Percentiles rank a stretch among this genome's conserved stretches.
These are phyloP conservation scores for Helianthus tuberosus DNA, from an alignment of 129 eudicot species.

Conservation along the genomic window DNA sequence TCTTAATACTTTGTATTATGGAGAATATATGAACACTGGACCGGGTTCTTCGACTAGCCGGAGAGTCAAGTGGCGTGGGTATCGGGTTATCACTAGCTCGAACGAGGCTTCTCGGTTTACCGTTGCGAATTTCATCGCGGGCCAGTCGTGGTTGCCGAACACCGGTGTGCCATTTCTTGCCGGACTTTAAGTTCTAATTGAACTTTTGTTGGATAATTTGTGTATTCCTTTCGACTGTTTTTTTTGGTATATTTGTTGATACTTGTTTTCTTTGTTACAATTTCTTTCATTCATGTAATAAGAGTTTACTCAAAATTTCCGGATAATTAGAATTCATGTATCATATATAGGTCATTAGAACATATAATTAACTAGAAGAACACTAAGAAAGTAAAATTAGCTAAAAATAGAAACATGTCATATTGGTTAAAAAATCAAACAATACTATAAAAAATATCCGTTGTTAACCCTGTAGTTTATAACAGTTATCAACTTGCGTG, in stretches of 20 bases:
- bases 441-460: too few relatives aligned
- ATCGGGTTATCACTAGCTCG: constrained; percentile 43
- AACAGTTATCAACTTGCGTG: too few relatives aligned
- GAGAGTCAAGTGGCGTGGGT: constrained; percentile 70
- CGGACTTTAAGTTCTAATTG: constrained; percentile 33
- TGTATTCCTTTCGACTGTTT: too few relatives aligned
- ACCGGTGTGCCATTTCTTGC: constrained; percentile 55
- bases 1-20: constrained; percentile 59
- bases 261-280: background rate
- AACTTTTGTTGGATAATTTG: too few relatives aligned
- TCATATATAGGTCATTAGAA: too few relatives aligned
- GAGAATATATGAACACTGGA: constrained; percentile 60
- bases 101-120: constrained; percentile 51
- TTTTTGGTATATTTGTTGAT: too few relatives aligned
- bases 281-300: constrained; percentile 4
- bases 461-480: too few relatives aligned
- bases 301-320: background rate
- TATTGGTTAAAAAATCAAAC: too few relatives aligned
- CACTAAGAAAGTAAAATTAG: too few relatives aligned
- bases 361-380: too few relatives aligned
- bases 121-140: constrained; percentile 50
- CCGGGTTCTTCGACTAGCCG: constrained; percentile 52
- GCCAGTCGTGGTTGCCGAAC: constrained; percentile 57
- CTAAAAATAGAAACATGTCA: too few relatives aligned
- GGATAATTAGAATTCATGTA: too few relatives aligned